Evolutionary conservation across 352 stramenopile species (phyloP), one percentile per base, ranked within the genome.

Genomic region (Elongisporangium anandrum): DNA sequence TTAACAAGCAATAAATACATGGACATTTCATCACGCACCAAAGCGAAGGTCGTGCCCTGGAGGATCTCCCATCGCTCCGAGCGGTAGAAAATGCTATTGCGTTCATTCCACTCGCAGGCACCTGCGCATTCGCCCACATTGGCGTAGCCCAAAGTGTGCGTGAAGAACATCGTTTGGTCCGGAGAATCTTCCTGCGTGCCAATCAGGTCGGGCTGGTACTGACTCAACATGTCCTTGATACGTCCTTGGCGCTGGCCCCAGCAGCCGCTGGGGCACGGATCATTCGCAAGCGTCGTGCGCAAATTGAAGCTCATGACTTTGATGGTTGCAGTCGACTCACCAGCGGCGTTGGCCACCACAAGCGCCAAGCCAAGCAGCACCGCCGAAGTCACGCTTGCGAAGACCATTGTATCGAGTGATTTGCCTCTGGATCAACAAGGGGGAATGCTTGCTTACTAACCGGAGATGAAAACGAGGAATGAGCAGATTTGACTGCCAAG

Each of bases 241-340:
- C 79, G 74, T 9, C 48, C 54, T 54, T 89, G 81, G 57, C 81
- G 81, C 51, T 71, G 52, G 2, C 66, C 63, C 82, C 82, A 92
- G 59, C 82, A 92, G n/a, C 82, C 82, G 23, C 56, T 64, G 0
- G 78, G 76, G 56, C 79, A 92, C 9, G 79, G 72, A 21, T 91
- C 79, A 12, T 76, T 79, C 15, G 81, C 81, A 12, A 83, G 60
- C 16, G 79, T 79, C 41, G 81, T 91, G 50, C 81, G 79, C 29
- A 91, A 45, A 47, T 91, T 91, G 58, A 91, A 87, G 56, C 72
- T 88, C 79, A 88, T 88, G 24, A 88, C 70, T 39, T 82, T 82
- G 52, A 87, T 54, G 16, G 10, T 29, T 20, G 50, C 41, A 0
- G 26, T 52, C 6, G 48, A 19, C 10, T 54, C 41, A 22, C 13